These are phyloP conservation scores for Decorospora gaudefroyi DNA, from an alignment of 2,329 filamentous ascomycete genomes.

Conservation along the genomic window DNA sequence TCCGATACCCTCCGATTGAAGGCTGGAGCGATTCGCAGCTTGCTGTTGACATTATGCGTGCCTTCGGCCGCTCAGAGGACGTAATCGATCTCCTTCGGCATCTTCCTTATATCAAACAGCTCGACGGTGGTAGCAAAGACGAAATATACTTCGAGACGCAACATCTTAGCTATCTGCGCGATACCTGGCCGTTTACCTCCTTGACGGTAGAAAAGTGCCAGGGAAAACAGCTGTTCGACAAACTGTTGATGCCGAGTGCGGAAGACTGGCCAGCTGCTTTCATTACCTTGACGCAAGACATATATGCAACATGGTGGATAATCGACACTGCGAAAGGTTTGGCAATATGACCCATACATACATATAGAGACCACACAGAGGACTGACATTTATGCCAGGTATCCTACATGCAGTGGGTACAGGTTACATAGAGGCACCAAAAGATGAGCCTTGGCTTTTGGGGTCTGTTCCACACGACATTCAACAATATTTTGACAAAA, in stretches of 20 bases:
- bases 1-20: slow-evolving; percentile 8
- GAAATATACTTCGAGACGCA: slow-evolving; percentile 9
- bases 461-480: slow-evolving; percentile 1
- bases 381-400: slow-evolving; percentile 4
- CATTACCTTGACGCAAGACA: slow-evolving; percentile 7
- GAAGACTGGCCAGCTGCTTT: slow-evolving; percentile 7
- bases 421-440: slow-evolving; percentile 4
- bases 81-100: slow-evolving; percentile 14
- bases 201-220: slow-evolving; percentile 5
- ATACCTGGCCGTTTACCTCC: slow-evolving; percentile 3
- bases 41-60: slow-evolving; percentile 10
- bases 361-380: slow-evolving; percentile 1
- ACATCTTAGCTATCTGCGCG: slow-evolving; percentile 9
- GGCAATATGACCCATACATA: slow-evolving; percentile 2
- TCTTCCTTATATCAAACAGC: slow-evolving; percentile 11
- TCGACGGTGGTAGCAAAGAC: slow-evolving; percentile 1
- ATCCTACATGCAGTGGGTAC: slow-evolving; percentile 4
- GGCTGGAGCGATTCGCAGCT: slow-evolving; percentile 15
- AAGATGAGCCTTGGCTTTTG: slow-evolving; percentile 4
- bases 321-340: slow-evolving; percentile 9
- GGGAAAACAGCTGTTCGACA: slow-evolving; percentile 2
- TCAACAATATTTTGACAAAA: slow-evolving; percentile 5
- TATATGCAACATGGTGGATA: slow-evolving; percentile 8
- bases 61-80: slow-evolving; percentile 11
- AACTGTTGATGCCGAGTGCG: slow-evolving; percentile 3